Evolutionary conservation across 257 asterid genomes (phyloP), one percentile per base, ranked within the genome.

Genomic region (Agastache rugosa): DNA sequence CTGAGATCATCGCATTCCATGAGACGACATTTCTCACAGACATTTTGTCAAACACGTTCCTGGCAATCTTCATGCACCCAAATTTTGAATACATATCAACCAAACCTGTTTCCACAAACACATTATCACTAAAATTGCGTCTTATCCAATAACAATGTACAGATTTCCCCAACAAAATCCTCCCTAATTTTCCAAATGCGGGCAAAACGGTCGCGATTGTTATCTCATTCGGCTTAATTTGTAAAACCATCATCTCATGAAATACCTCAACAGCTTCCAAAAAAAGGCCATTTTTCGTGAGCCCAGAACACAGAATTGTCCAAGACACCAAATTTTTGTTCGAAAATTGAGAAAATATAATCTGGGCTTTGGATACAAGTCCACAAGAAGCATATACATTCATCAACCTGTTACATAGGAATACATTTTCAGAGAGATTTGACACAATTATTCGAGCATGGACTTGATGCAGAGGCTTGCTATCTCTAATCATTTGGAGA

Each of bases 251-350:
- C 94, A 88, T 86, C 72, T 79, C 85, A 27, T 54, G n/a, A 60
- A 88, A 83, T 1, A 66, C 51, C 56, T 77, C 80, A 45, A 82
- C 44, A 68, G 94, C 91, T 78, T 88, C 88, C 51, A 56, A 25
- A 54, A 79, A 76, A 64, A 66, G 69, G 45, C 79, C 86, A 71
- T 84, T 83, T 67, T 79, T 88, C 23, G 84, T 61, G 73, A 85
- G 83, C 85, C 94, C 91, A 60, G 89, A 86, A 53, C 80, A 39
- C 62, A 86, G 66, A 75, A 86, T 75, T 37, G 94, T 88, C 91
- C 91, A 88, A 70, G 94, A 83, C 73, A 88, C 79, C 78, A 88
- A 12, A 69, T 85, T 88, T 71, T 78, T 86, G 47, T 81, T 37
- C 64, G 42, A 16, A 20, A 78, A 66, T 35, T 44, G 73, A 54